These are phyloP conservation scores for Podila clonocystis DNA, from an alignment of 192 early-diverging fungal genomes.

Conservation along the genomic window DNA sequence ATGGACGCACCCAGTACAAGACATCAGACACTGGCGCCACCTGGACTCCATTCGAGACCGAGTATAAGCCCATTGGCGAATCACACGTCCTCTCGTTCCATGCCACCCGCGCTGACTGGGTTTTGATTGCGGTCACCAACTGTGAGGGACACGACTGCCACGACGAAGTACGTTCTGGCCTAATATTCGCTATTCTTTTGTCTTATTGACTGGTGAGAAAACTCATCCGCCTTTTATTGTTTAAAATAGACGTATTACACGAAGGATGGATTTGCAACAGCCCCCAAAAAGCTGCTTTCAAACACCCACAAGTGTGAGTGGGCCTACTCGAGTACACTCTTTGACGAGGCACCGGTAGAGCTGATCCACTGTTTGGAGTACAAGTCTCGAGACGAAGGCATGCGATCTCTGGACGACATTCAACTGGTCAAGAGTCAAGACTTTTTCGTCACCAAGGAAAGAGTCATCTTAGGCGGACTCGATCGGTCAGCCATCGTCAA, in stretches of 20 bases:
- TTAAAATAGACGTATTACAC: constrained; percentile 66
- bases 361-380: constrained; percentile 78
- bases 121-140: constrained; percentile 70
- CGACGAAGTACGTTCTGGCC: constrained; percentile 55
- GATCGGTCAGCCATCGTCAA: constrained; percentile 77
- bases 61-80: constrained; percentile 42
- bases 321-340: constrained; percentile 69
- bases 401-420: constrained; percentile 45
- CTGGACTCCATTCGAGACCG: constrained; percentile 66
- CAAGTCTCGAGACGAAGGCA: constrained; percentile 23
- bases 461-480: constrained; percentile 67
- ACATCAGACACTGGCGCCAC: constrained; percentile 66
- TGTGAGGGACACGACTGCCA: constrained; percentile 69
- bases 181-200: neutral
- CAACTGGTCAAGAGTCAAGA: constrained; percentile 79
- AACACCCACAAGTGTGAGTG: constrained; percentile 78
- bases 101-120: constrained; percentile 68
- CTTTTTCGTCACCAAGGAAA: constrained; percentile 70
- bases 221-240: neutral
- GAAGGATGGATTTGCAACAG: constrained; percentile 71
- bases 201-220: neutral
- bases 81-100: constrained; percentile 69
- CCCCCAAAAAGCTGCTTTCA: constrained; percentile 61
- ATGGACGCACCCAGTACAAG: constrained; percentile 62
- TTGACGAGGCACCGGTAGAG: constrained; percentile 70